Conservation (phyloP, 2,329 filamentous ascomycete species). For the Fusarium cicatricum region DNA sequence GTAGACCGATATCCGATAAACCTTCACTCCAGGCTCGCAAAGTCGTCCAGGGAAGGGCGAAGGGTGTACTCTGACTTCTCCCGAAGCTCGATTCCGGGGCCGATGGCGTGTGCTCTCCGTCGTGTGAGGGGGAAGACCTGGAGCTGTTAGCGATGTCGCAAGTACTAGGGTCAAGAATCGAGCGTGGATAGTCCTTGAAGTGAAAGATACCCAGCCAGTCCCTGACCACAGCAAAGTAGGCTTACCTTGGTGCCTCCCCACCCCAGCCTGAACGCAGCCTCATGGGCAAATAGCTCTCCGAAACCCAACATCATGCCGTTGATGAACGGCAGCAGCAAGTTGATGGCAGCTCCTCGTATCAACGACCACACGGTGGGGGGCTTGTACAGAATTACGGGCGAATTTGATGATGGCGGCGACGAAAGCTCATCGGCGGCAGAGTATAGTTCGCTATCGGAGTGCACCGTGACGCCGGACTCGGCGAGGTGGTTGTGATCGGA, state of each 20-base stretch:
- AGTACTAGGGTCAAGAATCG: no score
- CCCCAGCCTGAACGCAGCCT: constrained; percentile 89
- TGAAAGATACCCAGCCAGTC: not conserved
- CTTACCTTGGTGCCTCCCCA: constrained; percentile 92
- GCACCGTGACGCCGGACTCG: constrained; percentile 79
- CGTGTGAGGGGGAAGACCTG: constrained; percentile 68
- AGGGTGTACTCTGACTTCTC: constrained; percentile 64
- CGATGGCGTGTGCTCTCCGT: constrained; percentile 72
- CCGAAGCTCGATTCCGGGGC: constrained; percentile 83
- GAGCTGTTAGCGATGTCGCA: constrained; percentile 16
- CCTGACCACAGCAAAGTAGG: not conserved
- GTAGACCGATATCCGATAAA: not conserved
- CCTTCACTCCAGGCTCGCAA: constrained; percentile 72
- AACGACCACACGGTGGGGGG: constrained; percentile 89
- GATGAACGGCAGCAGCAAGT: constrained; percentile 92
- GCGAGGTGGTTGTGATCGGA: constrained; percentile 66
- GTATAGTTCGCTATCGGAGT: constrained; percentile 86
- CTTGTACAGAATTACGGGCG: constrained; percentile 83
- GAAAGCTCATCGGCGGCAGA: constrained; percentile 70
- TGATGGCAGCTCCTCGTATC: constrained; percentile 89
- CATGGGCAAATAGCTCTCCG: constrained; percentile 95
- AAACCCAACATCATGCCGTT: constrained; percentile 99
- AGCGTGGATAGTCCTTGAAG: no score
- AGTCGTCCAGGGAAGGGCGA: constrained; percentile 67
- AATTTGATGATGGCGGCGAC: constrained; percentile 69